Evolutionary conservation across 2,329 filamentous ascomycete genomes (phyloP), one percentile per base, ranked within the genome.

Genomic region (Alternaria metachromatica): DNA sequence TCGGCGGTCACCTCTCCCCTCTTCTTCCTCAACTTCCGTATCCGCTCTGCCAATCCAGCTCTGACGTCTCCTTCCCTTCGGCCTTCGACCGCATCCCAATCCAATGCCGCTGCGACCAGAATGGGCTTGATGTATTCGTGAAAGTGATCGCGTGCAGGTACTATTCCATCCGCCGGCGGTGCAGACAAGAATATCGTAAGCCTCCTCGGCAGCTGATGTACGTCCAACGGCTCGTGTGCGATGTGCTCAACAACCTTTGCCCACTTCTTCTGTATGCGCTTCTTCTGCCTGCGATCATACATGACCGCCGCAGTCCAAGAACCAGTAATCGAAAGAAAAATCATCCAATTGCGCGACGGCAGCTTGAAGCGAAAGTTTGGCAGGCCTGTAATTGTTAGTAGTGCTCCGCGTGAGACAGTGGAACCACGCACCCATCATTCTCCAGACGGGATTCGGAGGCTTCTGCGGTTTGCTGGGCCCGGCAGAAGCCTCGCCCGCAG

Each of bases 311-410:
- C 89, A 6, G 92, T 89, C 77, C 97, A 91, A 50, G 92, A 88
- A 57, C 90, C 90, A 11, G 91, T 90, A 59, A 98, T 80, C 50
- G 91, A 86, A 81, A 94, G 89, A 83, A 99, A 99, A 75, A 99
- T 97, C 82, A 96, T 89, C 96, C 96, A 99, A 80, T 98, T 98
- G 65, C 96, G 92, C 18, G 95, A 98, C 8, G 96, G 96, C 18
- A 99, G 88, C 80, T 89, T 93, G 72, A 90, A 87, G 63, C 92
- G 91, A 65, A 97, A 88, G 70, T 90, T 92, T 55, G 95, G 95
- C 62, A 99, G 84, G 61, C 95, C 95, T 90, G 60, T 63, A 54
- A 65, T 41, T 51, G 65, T 68, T 65, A 68, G 54, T 53, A 50
- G 54, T 30, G 61, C 8, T 41, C 54, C 55, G 20, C 58, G 55